phyloP scores from a whole-genome alignment of 2,329 filamentous ascomycete species.

The Coniella vitis region DNA sequence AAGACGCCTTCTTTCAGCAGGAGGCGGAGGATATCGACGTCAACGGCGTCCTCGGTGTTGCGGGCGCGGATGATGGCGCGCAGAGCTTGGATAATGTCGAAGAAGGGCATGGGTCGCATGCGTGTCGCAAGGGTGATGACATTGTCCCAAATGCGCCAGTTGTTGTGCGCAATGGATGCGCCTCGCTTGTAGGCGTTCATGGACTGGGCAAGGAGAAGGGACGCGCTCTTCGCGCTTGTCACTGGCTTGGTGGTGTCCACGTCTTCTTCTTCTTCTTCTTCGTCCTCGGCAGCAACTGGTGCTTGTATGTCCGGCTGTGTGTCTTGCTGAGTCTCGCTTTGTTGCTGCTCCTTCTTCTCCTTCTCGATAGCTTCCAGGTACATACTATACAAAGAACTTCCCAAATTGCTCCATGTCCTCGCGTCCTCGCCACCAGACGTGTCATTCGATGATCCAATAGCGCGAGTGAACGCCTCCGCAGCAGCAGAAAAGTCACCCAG shows the following conservation, averaged over 20 bases:
- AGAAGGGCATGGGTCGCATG: slow-evolving; percentile 65
- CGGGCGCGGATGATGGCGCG: slow-evolving; percentile 70
- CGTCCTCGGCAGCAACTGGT: slow-evolving; percentile 20
- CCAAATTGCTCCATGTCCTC: slow-evolving; percentile 91
- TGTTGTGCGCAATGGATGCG: slow-evolving; percentile 73
- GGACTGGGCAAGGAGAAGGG: slow-evolving; percentile 63
- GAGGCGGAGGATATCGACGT: slow-evolving; percentile 63
- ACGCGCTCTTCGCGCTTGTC: slow-evolving; percentile 37
- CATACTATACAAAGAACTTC: slow-evolving; percentile 69
- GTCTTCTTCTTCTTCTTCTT: slow-evolving; percentile 23
- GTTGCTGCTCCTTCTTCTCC: slow-evolving; percentile 22
- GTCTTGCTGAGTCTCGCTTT: background rate
- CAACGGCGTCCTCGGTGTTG: slow-evolving; percentile 70
- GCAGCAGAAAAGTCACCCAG: slow-evolving; percentile 71
- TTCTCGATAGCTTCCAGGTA: slow-evolving; percentile 48
- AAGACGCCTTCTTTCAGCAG: slow-evolving; percentile 66
- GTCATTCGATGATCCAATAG: slow-evolving; percentile 57
- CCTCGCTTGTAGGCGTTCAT: slow-evolving; percentile 83
- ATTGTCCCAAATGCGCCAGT: slow-evolving; percentile 95
- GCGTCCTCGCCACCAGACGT: slow-evolving; percentile 77
- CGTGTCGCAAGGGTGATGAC: slow-evolving; percentile 81
- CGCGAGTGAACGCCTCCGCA: slow-evolving; percentile 73
- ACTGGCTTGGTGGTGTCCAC: background rate
- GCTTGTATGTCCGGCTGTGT: background rate
- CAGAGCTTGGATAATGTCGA: slow-evolving; percentile 70